Evolutionary conservation across 176 grass and related monocot species (phyloP).

Genomic region (Alloteropsis semialata): DNA sequence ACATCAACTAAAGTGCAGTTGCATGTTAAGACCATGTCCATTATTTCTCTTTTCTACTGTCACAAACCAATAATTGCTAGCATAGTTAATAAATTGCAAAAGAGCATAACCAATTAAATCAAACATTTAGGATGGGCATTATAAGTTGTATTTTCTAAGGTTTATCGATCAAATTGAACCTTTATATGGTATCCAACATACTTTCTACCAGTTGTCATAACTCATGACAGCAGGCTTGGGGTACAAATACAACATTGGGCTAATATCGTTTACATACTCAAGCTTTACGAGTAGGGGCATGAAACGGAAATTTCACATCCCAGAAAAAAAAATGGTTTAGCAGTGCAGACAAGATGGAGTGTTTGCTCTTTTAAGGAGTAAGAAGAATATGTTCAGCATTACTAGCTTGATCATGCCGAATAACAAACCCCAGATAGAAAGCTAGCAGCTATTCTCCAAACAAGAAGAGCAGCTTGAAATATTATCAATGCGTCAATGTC

Average conservation of each 20-base stretch:
- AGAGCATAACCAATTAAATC: neutral
- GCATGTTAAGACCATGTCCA: neutral
- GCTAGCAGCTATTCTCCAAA: neutral
- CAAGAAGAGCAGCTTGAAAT: neutral
- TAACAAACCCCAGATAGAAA: neutral
- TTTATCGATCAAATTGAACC: slow-evolving; percentile 12
- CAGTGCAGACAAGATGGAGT: neutral
- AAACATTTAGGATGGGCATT: slow-evolving; percentile 6
- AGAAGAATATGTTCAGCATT: slow-evolving; percentile 7
- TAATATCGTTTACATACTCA: neutral
- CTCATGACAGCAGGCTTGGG: neutral
- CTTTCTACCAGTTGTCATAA: slow-evolving; percentile 1
- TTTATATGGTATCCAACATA: neutral
- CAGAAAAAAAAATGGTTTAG: neutral
- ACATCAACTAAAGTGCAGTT: neutral
- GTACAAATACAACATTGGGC: neutral
- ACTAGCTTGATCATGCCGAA: neutral
- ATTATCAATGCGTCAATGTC: neutral
- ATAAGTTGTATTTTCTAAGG: slow-evolving; percentile 7
- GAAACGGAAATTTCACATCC: neutral
- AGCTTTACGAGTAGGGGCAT: neutral
- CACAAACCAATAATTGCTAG: neutral
- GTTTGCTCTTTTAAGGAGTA: slow-evolving; percentile 9
- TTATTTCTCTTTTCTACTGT: neutral
- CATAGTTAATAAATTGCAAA: neutral